Conservation (phyloP, 2,329 filamentous ascomycete species). For the Penicillium sp. region DNA sequence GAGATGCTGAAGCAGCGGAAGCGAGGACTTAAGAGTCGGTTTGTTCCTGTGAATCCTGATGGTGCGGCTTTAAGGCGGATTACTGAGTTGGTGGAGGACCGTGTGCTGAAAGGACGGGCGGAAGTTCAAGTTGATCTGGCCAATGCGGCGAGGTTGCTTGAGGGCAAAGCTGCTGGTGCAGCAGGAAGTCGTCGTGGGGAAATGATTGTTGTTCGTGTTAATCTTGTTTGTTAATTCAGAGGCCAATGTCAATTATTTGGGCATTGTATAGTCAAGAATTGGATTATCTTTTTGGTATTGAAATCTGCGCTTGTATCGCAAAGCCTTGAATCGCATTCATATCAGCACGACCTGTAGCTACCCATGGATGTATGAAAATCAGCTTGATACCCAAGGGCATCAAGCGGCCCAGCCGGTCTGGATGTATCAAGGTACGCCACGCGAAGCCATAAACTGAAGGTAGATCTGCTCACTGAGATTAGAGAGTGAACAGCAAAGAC, state of each 20-base stretch:
- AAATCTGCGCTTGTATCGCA: not conserved
- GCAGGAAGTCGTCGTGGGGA: slow-evolving; percentile 28
- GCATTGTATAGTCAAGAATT: not conserved
- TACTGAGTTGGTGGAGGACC: slow-evolving; percentile 35
- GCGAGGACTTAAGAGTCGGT: slow-evolving; percentile 31
- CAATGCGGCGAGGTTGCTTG: slow-evolving; percentile 36
- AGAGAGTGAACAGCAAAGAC: not conserved
- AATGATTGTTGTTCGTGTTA: slow-evolving; percentile 35
- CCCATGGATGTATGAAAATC: not conserved
- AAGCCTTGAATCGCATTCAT: not conserved
- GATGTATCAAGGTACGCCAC: not conserved
- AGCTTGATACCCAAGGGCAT: not conserved
- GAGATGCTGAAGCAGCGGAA: slow-evolving; percentile 21
- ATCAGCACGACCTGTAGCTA: not conserved
- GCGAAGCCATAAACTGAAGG: not conserved
- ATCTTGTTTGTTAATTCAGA: not conserved
- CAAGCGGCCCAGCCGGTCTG: not conserved
- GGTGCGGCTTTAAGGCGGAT: slow-evolving; percentile 35
- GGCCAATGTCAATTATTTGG: not conserved
- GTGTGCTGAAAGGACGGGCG: slow-evolving; percentile 35
- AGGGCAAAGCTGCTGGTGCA: slow-evolving; percentile 28
- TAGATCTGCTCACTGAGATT: not conserved
- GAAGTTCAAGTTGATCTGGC: slow-evolving; percentile 36
- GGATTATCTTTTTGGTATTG: not conserved
- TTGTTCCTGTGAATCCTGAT: slow-evolving; percentile 41